Conservation (phyloP, 352 stramenopile genomes). For the Globisporangium cederbergense region DNA sequence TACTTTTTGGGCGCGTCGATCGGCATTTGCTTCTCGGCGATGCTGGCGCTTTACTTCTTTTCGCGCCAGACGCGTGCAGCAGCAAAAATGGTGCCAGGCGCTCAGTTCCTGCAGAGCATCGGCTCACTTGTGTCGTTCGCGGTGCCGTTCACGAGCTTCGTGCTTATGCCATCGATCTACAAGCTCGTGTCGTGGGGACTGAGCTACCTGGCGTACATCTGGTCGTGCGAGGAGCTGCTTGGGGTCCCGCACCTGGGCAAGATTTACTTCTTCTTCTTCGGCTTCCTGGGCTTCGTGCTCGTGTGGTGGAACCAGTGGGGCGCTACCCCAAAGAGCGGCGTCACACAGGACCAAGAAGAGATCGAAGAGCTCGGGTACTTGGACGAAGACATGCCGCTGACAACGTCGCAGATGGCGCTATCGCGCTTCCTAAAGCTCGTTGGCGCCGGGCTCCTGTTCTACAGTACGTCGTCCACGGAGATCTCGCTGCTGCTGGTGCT, state of each 20-base stretch:
- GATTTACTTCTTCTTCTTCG: slow-evolving; percentile 83
- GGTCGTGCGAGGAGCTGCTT: slow-evolving; percentile 65
- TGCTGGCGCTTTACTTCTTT: slow-evolving; percentile 77
- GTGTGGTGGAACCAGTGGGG: slow-evolving; percentile 89
- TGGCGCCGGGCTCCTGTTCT: slow-evolving; percentile 67
- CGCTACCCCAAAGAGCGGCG: slow-evolving; percentile 39
- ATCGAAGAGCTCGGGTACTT: slow-evolving; percentile 67
- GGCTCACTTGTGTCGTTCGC: slow-evolving; percentile 66
- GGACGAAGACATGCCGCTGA: slow-evolving; percentile 59
- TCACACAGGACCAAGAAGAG: slow-evolving; percentile 57
- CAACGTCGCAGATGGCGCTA: slow-evolving; percentile 63
- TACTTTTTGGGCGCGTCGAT: slow-evolving; percentile 64
- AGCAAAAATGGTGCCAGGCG: slow-evolving; percentile 66
- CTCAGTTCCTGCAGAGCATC: slow-evolving; percentile 62
- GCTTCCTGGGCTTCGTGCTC: slow-evolving; percentile 58
- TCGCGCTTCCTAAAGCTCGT: slow-evolving; percentile 53
- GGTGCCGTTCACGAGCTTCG: slow-evolving; percentile 71
- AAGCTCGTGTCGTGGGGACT: slow-evolving; percentile 52
- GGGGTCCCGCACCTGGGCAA: slow-evolving; percentile 81
- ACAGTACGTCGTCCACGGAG: slow-evolving; percentile 81
- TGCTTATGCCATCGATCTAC: slow-evolving; percentile 77
- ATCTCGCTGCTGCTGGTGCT: slow-evolving; percentile 69
- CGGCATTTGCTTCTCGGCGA: slow-evolving; percentile 72
- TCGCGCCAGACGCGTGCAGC: slow-evolving; percentile 70
- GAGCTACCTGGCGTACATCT: slow-evolving; percentile 62